phyloP scores from a whole-genome alignment of 345 rosid genomes.

The Toxicodendron radicans region DNA sequence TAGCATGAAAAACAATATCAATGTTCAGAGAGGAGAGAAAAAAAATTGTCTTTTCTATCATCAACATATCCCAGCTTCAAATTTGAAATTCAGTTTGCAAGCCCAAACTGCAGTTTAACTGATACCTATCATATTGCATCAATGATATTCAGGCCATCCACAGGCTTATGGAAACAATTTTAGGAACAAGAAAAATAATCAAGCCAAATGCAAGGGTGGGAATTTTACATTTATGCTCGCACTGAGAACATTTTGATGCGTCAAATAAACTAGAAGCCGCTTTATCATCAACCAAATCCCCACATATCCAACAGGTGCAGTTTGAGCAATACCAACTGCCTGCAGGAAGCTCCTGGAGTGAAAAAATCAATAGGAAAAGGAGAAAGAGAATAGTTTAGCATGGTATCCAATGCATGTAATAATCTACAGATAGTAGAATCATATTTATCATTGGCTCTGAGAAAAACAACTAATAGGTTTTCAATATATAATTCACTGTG shows the following conservation, averaged over 20 bases:
- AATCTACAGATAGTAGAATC: neutral
- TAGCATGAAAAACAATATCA: neutral
- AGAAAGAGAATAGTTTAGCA: constrained; percentile 17
- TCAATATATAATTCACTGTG: neutral
- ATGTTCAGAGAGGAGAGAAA: neutral
- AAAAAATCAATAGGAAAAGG: constrained; percentile 17
- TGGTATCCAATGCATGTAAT: constrained; percentile 13
- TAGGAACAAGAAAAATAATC: constrained; percentile 15
- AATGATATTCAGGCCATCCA: neutral
- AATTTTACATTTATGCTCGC: constrained; percentile 81
- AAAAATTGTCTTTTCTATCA: neutral
- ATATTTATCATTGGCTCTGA: neutral
- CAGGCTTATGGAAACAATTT: neutral
- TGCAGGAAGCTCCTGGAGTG: constrained; percentile 80
- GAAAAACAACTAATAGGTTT: neutral
- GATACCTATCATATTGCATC: constrained; percentile 4
- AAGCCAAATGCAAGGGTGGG: constrained; percentile 15
- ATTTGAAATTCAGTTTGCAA: neutral
- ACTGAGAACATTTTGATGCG: constrained; percentile 73
- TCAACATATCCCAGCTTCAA: neutral
- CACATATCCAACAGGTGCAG: constrained; percentile 83
- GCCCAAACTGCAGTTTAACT: constrained; percentile 16
- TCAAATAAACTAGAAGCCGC: constrained; percentile 39
- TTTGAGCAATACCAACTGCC: constrained; percentile 93
- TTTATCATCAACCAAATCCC: constrained; percentile 61